Evolutionary conservation across 345 rosid genomes (phyloP), one percentile per base, ranked within the genome.

Genomic region (Sisymbrium altissimum): DNA sequence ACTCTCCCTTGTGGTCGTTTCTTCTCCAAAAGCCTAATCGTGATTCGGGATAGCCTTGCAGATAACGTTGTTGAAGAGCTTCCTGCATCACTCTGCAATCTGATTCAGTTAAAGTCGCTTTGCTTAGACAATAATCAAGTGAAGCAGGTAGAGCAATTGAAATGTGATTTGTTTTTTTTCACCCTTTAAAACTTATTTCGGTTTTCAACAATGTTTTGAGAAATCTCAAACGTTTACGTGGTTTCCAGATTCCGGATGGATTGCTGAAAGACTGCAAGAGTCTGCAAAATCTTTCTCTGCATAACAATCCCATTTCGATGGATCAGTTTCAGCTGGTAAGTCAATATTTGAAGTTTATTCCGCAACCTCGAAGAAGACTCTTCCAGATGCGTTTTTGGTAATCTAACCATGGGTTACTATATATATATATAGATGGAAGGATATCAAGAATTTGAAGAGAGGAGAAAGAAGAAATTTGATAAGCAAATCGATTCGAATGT

Each of bases 401-500:
- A 33, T 44, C 6, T 25, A 54, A 18, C 6, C 4, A 0, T 53
- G 6, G 44, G 14, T 48, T 12, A n/a, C n/a, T n/a, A n/a, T n/a
- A 21, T 23, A 30, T 23, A 48, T 64, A 14, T 57, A 13, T 58
- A 94, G 97, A 89, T 94, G 95, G 95, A 89, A 73, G 98, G 98
- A 65, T 94, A 88, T 76, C 82, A 74, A 52, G 97, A 91, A 66
- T 94, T 91, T 72, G 97, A 94, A 84, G 87, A 83, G 50, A 86
- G 97, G 86, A 88, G 98, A 78, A 94, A 85, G 85, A 89, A 80
- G 85, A 94, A 94, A 75, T 91, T 89, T 50, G 98, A 94, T 84
- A 91, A 94, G 82, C 98, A 91, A 72, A 91, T 94, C 17, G 98
- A 94, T 81, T 88, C 95, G 1, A 94, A 94, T 62, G 95, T 94